Evolutionary conservation across 1,139 yeast species (phyloP), one percentile per base, ranked within the genome.

Genomic region (Debaryomyces subglobosus): DNA sequence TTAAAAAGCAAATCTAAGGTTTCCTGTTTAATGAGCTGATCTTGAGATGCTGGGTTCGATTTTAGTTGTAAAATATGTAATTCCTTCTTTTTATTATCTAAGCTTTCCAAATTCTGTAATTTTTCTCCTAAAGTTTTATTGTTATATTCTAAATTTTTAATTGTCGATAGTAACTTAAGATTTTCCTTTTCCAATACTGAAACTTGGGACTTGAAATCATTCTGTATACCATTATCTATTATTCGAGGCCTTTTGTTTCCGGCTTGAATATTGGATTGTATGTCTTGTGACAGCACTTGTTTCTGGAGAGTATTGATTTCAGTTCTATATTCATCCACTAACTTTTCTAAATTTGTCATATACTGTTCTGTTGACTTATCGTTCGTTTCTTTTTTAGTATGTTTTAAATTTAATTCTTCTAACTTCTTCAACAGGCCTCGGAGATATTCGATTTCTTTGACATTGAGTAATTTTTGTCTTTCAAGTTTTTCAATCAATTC

Each of bases 41-140:
- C 87, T 23, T 73, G 73, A 3, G 78, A 56, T n/a, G 85, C 77
- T 1, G 96, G 96, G 60, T 86, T 89, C 36, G 81, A 77, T 47
- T 84, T 76, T 47, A 88, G 66, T 63, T 88, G 89, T 18, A 90
- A 64, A 1, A 89, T 74, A 43, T 84, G 77, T 3, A 76, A 62
- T 40, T 65, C 64, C n/a, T 64, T 58, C 49, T 71, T 71, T 52
- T 79, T 77, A 12, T 50, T 24, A 29, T 62, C 49, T 5, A 69
- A 51, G 13, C 55, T 46, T 18, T 62, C 57, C 3, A 74, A 56
- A 5, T 68, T 61, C 23, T 62, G 59, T 8, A 79, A 48, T 46
- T 74, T 74, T 12, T 64, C 64, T 16, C 69, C 67, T 27, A 78
- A 55, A 2, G 66, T 54, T 6, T 61, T 63, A 33, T 67, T 64